Evolutionary conservation across 2,329 filamentous ascomycete genomes (phyloP).

Genomic region (Emydomyces testavorans): DNA sequence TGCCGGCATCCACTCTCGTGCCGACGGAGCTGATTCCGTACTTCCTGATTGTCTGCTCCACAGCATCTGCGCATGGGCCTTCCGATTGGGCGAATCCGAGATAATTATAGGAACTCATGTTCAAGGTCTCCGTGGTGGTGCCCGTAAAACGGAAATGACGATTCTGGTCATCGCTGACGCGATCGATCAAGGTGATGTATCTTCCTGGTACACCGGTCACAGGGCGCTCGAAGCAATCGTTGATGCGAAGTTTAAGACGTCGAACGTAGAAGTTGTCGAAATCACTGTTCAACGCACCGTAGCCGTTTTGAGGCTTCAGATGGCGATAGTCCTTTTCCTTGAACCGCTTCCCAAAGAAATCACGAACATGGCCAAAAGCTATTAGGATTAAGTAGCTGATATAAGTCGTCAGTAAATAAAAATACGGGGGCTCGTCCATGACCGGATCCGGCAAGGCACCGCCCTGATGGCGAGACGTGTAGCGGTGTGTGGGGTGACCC

Average conservation of each 20-base stretch:
- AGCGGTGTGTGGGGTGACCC: constrained; percentile 66
- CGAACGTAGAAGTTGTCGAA: constrained; percentile 98
- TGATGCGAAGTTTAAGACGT: constrained; percentile 82
- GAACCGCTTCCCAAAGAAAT: constrained; percentile 97
- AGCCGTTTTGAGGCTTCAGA: constrained; percentile 72
- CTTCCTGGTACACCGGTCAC: constrained; percentile 88
- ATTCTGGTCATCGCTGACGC: constrained; percentile 84
- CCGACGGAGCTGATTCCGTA: constrained; percentile 77
- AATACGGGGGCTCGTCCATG: constrained; percentile 93
- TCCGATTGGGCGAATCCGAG: constrained; percentile 96
- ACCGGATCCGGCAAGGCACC: constrained; percentile 68
- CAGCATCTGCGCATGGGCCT: constrained; percentile 85
- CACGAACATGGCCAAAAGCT: constrained; percentile 84
- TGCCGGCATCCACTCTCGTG: constrained; percentile 71
- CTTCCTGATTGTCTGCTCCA: constrained; percentile 72
- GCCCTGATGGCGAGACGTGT: constrained; percentile 78
- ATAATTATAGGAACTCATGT: constrained; percentile 99
- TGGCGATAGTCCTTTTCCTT: constrained; percentile 76
- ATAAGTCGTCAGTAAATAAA: constrained; percentile 93
- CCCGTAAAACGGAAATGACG: constrained; percentile 78
- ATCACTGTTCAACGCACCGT: constrained; percentile 90
- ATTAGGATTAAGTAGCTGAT: constrained; percentile 96
- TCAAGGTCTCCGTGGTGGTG: constrained; percentile 84
- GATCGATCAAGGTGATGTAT: constrained; percentile 85
- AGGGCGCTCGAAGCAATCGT: constrained; percentile 90